A percentile compares a stretch with the other conserved stretches of the same genome.
Evolutionary conservation across 2,329 filamentous ascomycete genomes (phyloP).

Genomic region (Xylaria multiplex): DNA sequence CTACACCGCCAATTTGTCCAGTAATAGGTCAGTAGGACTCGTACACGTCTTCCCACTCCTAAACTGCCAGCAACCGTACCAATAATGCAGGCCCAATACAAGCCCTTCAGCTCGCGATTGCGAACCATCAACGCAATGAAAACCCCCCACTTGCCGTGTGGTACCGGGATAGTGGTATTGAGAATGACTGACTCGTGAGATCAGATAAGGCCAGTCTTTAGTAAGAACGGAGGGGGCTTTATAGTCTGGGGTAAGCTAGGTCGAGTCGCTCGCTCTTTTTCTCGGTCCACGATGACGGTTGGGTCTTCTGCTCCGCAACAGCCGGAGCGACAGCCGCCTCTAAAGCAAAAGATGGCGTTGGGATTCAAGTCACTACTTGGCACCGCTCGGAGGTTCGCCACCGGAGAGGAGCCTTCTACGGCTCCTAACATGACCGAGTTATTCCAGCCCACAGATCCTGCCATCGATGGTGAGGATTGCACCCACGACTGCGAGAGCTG

Average conservation of each 20-base stretch:
- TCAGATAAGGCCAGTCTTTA: conserved; percentile 25
- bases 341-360: conserved; percentile 52
- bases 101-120: background rate
- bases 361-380: conserved; percentile 55
- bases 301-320: conserved; percentile 18
- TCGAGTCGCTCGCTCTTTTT: conserved; percentile 10
- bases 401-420: conserved; percentile 40
- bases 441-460: conserved; percentile 79
- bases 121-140: conserved; percentile 15
- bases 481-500: conserved; percentile 87
- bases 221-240: background rate
- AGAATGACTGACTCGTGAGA: conserved; percentile 23
- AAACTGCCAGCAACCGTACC: conserved; percentile 5
- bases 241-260: conserved; percentile 5
- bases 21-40: conserved; percentile 31
- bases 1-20: conserved; percentile 13
- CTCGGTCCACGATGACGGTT: conserved; percentile 3
- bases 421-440: conserved; percentile 57
- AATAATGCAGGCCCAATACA: background rate
- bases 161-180: conserved; percentile 23
- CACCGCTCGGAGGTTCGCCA: conserved; percentile 51
- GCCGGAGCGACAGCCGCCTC: conserved; percentile 34
- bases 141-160: conserved; percentile 29
- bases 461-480: conserved; percentile 87
- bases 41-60: conserved; percentile 11